These are phyloP conservation scores for Pseudogymnoascus sp. DNA, from an alignment of 2,329 filamentous ascomycete genomes.

Conservation along the genomic window DNA sequence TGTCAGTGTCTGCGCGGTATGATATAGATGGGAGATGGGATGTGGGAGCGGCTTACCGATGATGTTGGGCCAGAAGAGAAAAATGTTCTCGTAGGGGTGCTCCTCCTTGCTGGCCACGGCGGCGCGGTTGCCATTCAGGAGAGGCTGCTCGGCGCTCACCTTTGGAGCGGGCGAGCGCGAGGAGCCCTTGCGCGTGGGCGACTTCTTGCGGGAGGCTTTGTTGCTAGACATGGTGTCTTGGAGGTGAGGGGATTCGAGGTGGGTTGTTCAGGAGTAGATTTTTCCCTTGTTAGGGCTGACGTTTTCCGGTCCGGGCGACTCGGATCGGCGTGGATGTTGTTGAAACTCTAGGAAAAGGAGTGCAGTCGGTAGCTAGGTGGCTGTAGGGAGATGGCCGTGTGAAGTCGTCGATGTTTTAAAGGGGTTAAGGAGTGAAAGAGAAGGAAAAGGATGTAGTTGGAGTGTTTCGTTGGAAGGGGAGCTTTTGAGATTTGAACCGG, in stretches of 20 bases:
- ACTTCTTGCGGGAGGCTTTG: conserved; percentile 7
- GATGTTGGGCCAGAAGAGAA: conserved; percentile 73
- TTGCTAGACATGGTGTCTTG: not conserved
- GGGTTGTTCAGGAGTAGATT: not conserved
- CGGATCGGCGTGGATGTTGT: not conserved
- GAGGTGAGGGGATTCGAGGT: not conserved
- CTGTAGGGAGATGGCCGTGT: not conserved
- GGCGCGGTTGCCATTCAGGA: conserved; percentile 41
- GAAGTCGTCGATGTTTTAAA: not conserved
- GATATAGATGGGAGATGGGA: not conserved
- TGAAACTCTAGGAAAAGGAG: not conserved
- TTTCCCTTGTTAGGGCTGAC: conserved; percentile 7
- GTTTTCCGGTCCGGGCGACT: not conserved
- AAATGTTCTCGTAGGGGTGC: conserved; percentile 61
- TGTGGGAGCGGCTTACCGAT: conserved; percentile 48
- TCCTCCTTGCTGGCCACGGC: conserved; percentile 32
- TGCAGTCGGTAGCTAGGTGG: not conserved
- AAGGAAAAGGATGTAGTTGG: not conserved
- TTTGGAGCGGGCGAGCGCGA: not conserved
- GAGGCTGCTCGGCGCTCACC: conserved; percentile 15
- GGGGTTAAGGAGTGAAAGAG: not conserved
- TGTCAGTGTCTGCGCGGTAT: not conserved
- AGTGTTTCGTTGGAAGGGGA: not conserved
- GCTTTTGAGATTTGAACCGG: not conserved
- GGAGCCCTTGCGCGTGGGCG: not conserved